phyloP scores from a whole-genome alignment of 148 eudicot genomes.

The Diospyros kaki region DNA sequence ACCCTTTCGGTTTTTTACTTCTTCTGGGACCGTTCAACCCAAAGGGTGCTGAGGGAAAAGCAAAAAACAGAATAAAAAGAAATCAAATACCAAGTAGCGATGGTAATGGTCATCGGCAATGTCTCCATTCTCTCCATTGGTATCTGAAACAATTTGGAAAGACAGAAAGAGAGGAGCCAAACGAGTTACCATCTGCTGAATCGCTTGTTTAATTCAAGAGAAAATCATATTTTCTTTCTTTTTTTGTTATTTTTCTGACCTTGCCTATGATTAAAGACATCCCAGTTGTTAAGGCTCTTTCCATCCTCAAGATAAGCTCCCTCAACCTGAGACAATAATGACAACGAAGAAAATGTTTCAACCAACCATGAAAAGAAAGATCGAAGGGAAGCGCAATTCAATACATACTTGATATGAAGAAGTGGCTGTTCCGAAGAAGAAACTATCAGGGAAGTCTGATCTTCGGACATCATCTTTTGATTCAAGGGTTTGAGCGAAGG shows the following conservation, averaged over 20 bases:
- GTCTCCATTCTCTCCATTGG: slow-evolving; percentile 53
- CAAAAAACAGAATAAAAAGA: neutral
- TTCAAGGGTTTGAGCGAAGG: no score
- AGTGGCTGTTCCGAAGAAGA: slow-evolving; percentile 68
- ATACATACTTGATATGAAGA: slow-evolving; percentile 57
- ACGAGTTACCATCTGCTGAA: neutral
- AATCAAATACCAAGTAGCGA: slow-evolving; percentile 48
- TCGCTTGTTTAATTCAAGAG: neutral
- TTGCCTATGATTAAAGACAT: slow-evolving; percentile 37
- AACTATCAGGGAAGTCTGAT: slow-evolving; percentile 56
- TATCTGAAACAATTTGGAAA: slow-evolving; percentile 2
- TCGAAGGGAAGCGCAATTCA: neutral
- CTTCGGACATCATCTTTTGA: slow-evolving; percentile 28
- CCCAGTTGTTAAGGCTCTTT: slow-evolving; percentile 70
- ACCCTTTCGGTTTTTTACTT: no score
- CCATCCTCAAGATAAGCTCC: slow-evolving; percentile 65
- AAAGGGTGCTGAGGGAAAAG: neutral
- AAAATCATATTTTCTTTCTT: neutral
- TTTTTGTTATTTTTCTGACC: slow-evolving; percentile 13
- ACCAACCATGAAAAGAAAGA: neutral
- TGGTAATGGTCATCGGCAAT: slow-evolving; percentile 79
- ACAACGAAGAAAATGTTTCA: no score
- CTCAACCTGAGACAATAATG: slow-evolving; percentile 39
- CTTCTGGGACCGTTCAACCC: no score
- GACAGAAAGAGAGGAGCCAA: slow-evolving; percentile 23